Base-by-base conservation (phyloP, 306 rosid genomes). In the Hylodesmum podocarpum region DNA sequence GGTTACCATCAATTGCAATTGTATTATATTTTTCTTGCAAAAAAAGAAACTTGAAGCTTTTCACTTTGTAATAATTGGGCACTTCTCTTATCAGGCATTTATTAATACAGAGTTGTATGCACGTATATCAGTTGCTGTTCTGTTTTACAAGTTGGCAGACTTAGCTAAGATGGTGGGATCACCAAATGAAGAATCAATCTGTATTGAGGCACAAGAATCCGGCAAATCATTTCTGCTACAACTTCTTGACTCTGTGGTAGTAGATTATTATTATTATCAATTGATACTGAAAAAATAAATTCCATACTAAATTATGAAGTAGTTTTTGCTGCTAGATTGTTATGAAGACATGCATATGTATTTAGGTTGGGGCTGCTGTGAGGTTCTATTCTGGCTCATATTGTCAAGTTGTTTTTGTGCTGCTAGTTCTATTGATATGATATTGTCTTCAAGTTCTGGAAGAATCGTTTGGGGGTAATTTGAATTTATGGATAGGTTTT, bases 81-180 rank as follows among this genome's bases (percentile, higher is more conserved):
- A 73, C 67, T 68, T 83, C 66, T 82, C 78, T 80, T 68, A 15
- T 62, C 85, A 94, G 98, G 97, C 82, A 80, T 94, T 90, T 88
- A 90, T 94, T 79, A 94, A 94, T 82, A 91, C 98, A 6, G 98
- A 92, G 88, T 84, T 94, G 84, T 94, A 94, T 80, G 98, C 97
- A 84, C 97, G 98, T 8, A 93, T 91, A 41, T 94, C 97, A 36
- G 97, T 92, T 81, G 96, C 98, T 83, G 93, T 89, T 85, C 68
- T 94, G 83, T 94, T 94, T 82, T 57, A 85, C 86, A 94, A 90
- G 86, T 85, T 94, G 73, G 94, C 97, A 62, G 85, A 89, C 84
- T 76, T 87, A 74, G 86, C 88, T 3, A 80, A 83, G 47, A 63
- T 82, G 81, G 86, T 59, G 79, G 89, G 84, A 73, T 84, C 88